Percentiles rank a stretch among this genome's conserved stretches.
Conservation (phyloP, 176 grass and related monocot genomes). For the Calamus simplicifolius region DNA sequence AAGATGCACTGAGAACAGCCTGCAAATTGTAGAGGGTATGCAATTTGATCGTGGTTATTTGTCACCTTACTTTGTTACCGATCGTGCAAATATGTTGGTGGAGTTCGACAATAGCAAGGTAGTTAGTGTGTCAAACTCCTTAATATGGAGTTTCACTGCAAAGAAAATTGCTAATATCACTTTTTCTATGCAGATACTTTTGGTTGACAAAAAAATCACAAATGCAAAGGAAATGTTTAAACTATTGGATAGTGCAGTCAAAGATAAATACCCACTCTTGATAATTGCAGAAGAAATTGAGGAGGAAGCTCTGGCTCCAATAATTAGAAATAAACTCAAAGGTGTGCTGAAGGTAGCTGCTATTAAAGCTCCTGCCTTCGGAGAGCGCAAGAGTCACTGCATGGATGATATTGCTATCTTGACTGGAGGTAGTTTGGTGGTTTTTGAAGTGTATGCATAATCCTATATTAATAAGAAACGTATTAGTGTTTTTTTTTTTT, state of each 20-base stretch:
- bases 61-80: constrained; percentile 75
- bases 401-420: constrained; percentile 84
- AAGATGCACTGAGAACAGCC: constrained; percentile 47
- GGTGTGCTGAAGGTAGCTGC: constrained; percentile 74
- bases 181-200: constrained; percentile 56
- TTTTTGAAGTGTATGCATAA: background rate
- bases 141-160: background rate
- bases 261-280: constrained; percentile 69
- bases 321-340: constrained; percentile 86
- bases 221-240: constrained; percentile 73
- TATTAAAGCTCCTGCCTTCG: constrained; percentile 86
- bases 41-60: constrained; percentile 85
- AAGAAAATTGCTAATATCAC: constrained; percentile 12
- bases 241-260: constrained; percentile 68
- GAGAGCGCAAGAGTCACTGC: constrained; percentile 73
- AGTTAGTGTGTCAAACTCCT: background rate
- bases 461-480: too few species aligned
- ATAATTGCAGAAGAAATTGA: constrained; percentile 84
- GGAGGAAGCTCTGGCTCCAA: constrained; percentile 48
- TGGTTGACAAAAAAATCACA: constrained; percentile 81
- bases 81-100: constrained; percentile 57
- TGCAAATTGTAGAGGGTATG: constrained; percentile 82
- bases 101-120: constrained; percentile 76
- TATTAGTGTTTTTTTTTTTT: too few species aligned
- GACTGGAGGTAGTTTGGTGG: constrained; percentile 58